phyloP scores from a whole-genome alignment of 176 grass and related monocot genomes.

The Oryza glumipatula region DNA sequence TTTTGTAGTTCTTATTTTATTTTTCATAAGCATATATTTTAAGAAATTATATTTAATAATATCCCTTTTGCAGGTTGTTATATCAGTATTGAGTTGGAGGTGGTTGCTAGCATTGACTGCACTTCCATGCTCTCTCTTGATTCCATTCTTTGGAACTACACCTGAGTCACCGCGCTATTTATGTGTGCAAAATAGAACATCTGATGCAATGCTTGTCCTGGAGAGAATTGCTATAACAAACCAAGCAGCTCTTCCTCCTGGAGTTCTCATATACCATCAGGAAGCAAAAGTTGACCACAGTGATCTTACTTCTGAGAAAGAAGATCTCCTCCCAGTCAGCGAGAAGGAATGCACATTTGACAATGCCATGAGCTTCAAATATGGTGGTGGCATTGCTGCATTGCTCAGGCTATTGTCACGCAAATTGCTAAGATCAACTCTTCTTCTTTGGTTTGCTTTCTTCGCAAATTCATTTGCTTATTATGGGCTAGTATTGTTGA shows the following conservation, averaged over 20 bases:
- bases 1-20: conserved; percentile 7
- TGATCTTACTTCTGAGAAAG: conserved; percentile 42
- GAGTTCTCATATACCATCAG: conserved; percentile 51
- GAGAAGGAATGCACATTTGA: conserved; percentile 33
- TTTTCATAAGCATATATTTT: background rate
- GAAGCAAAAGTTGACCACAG: conserved; percentile 37
- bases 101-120: conserved; percentile 72
- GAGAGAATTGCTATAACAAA: conserved; percentile 72
- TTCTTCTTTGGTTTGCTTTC: conserved; percentile 83
- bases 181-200: conserved; percentile 57
- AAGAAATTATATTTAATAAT: background rate
- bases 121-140: conserved; percentile 71
- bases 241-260: conserved; percentile 60
- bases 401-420: conserved; percentile 58
- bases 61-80: conserved; percentile 49
- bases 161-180: conserved; percentile 86
- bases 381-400: conserved; percentile 36
- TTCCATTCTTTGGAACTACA: conserved; percentile 58
- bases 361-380: conserved; percentile 38
- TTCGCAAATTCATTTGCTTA: conserved; percentile 88
- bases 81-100: conserved; percentile 65
- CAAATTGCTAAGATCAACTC: conserved; percentile 66
- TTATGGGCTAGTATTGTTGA: conserved; percentile 79
- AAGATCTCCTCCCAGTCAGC: conserved; percentile 41
- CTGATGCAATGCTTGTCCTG: conserved; percentile 61